A percentile compares a stretch with the other conserved stretches of the same genome.
Conservation (phyloP, 306 rosid species). For the Psophocarpus tetragonolobus region DNA sequence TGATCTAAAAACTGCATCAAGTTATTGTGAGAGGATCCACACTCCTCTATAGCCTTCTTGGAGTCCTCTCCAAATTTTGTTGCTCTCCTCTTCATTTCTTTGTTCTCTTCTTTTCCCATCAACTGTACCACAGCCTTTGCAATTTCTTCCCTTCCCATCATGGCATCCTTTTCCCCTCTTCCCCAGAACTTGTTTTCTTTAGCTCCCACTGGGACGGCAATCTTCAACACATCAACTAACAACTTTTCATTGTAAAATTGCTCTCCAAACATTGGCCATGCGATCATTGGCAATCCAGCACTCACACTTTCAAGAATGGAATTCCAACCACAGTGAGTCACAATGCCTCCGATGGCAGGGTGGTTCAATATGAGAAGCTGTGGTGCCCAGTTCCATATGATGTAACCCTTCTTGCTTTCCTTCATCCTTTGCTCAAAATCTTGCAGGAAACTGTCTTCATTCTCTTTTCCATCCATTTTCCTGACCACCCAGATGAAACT, state of each 20-base stretch:
- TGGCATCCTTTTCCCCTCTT: background rate
- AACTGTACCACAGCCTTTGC: conserved; percentile 15
- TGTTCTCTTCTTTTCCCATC: conserved; percentile 36
- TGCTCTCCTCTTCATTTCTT: conserved; percentile 32
- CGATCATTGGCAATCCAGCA: conserved; percentile 39
- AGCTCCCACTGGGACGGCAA: conserved; percentile 29
- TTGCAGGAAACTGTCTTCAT: background rate
- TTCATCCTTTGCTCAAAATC: conserved; percentile 31
- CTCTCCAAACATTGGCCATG: conserved; percentile 36
- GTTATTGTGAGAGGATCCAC: conserved; percentile 31
- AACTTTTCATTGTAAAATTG: conserved; percentile 44
- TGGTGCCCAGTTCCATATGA: conserved; percentile 45
- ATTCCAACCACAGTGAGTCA: conserved; percentile 47
- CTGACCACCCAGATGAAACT: conserved; percentile 36
- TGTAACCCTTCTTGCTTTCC: conserved; percentile 24
- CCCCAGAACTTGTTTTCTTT: conserved; percentile 29
- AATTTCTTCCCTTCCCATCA: conserved; percentile 29
- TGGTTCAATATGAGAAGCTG: conserved; percentile 35
- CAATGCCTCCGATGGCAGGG: conserved; percentile 37
- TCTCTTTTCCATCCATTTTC: background rate
- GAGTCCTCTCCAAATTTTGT: conserved; percentile 19
- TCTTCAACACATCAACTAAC: conserved; percentile 27
- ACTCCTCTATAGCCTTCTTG: conserved; percentile 16
- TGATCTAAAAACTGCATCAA: conserved; percentile 29
- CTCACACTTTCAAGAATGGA: conserved; percentile 34